These are phyloP conservation scores for Stagonosporopsis cucurbitacearum DNA, from an alignment of 2,329 filamentous ascomycete genomes.

Conservation along the genomic window DNA sequence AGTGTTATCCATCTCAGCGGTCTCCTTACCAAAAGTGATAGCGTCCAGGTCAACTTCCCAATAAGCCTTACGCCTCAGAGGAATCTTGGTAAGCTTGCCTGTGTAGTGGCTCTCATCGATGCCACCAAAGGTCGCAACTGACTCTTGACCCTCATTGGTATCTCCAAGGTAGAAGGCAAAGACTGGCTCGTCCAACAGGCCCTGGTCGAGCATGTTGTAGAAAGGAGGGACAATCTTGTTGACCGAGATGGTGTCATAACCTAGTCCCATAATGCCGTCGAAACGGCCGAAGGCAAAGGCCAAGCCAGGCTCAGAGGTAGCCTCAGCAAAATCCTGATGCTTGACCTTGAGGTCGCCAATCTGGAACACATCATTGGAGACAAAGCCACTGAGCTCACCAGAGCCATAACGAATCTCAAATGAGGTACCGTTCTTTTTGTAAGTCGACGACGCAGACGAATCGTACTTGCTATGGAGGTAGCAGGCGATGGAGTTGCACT, in stretches of 20 bases:
- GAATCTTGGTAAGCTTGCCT: constrained; percentile 90
- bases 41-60: constrained; percentile 98
- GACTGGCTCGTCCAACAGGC: constrained; percentile 85
- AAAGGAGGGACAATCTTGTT: constrained; percentile 94
- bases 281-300: constrained; percentile 98
- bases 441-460: constrained; percentile 84
- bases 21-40: constrained; percentile 85
- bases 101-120: constrained; percentile 80
- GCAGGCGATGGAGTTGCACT: constrained; percentile 95
- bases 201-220: constrained; percentile 93
- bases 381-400: constrained; percentile 89
- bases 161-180: constrained; percentile 96
- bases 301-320: constrained; percentile 91
- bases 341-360: constrained; percentile 92
- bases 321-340: constrained; percentile 94
- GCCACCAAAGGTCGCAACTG: constrained; percentile 89
- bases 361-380: constrained; percentile 83
- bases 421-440: constrained; percentile 89
- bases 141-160: constrained; percentile 73
- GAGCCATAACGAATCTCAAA: constrained; percentile 97
- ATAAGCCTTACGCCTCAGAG: constrained; percentile 97
- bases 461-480: constrained; percentile 98
- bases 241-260: constrained; percentile 95
- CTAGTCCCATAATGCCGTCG: constrained; percentile 94
- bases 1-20: constrained; percentile 89